Evolutionary conservation across 139 green algal species (phyloP).

Genomic region (Pleodorina starrii): DNA sequence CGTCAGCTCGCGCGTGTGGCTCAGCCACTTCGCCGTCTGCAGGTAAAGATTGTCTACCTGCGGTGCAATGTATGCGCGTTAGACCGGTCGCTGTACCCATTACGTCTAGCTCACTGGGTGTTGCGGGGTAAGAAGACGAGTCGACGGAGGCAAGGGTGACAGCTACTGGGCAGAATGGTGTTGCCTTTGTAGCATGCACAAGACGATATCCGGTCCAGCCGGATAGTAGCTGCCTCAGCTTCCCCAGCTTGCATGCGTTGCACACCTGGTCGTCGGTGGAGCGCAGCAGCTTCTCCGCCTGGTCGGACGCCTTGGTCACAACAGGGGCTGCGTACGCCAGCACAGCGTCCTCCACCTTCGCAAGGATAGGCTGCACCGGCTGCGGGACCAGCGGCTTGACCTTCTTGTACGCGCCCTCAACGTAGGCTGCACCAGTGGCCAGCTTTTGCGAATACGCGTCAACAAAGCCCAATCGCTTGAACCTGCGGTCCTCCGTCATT

Average conservation of each 20-base stretch:
- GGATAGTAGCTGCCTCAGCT: too few relatives aligned
- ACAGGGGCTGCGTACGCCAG: slow-evolving; percentile 4
- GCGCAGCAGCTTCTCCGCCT: slow-evolving; percentile 18
- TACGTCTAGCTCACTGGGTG: too few relatives aligned
- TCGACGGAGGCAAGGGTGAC: too few relatives aligned
- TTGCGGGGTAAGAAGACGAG: slow-evolving; percentile 1
- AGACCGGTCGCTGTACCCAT: too few relatives aligned
- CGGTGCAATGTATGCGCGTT: too few relatives aligned
- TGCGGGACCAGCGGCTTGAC: background rate
- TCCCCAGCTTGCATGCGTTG: background rate
- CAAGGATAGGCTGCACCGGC: background rate
- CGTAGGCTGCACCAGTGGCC: background rate
- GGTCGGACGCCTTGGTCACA: background rate
- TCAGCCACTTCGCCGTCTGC: background rate
- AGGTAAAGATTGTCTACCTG: slow-evolving; percentile 29
- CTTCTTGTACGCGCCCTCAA: background rate
- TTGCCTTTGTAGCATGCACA: too few relatives aligned
- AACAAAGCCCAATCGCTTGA: slow-evolving; percentile 27
- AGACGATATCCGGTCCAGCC: too few relatives aligned
- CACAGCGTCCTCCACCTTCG: slow-evolving; percentile 26
- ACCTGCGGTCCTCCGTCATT: slow-evolving; percentile 19
- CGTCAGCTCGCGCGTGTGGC: background rate
- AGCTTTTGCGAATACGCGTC: background rate
- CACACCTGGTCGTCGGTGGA: slow-evolving; percentile 24
- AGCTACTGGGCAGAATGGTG: too few relatives aligned